Evolutionary conservation across 208 protist species (phyloP).

Genomic region (Crithidia fasciculata): DNA sequence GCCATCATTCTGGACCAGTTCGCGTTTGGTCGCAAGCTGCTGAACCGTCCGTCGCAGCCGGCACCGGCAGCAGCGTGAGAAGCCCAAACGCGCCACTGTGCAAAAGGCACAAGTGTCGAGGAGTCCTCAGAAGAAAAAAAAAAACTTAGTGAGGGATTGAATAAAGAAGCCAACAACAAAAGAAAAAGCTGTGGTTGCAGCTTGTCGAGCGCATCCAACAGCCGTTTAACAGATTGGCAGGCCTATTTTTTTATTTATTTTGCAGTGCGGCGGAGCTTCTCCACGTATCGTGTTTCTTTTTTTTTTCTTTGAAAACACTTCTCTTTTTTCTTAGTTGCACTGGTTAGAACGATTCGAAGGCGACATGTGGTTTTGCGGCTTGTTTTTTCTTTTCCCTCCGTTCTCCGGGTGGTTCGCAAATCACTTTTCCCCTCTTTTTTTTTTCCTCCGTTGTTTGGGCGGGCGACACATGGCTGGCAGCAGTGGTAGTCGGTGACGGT

Average conservation of each 20-base stretch:
- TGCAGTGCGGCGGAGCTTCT: too few relatives aligned
- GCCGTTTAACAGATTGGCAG: too few relatives aligned
- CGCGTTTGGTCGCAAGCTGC: conserved; percentile 14
- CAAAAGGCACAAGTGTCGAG: not conserved
- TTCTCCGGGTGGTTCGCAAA: too few relatives aligned
- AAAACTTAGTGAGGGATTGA: too few relatives aligned
- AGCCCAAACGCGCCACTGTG: not conserved
- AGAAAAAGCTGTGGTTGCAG: too few relatives aligned
- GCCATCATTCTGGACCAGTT: conserved; percentile 45
- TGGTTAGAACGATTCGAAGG: not conserved
- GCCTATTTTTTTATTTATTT: too few relatives aligned
- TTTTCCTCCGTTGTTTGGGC: not conserved
- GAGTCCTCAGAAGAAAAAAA: too few relatives aligned
- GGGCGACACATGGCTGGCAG: not conserved
- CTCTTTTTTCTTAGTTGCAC: conserved; percentile 8
- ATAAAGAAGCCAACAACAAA: too few relatives aligned
- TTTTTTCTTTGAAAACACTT: not conserved
- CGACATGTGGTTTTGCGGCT: not conserved
- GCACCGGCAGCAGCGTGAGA: not conserved
- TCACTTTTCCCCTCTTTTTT: not conserved
- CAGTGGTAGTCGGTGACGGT: too few relatives aligned
- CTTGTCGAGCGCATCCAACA: too few relatives aligned
- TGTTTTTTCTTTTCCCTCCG: not conserved
- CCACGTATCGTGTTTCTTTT: too few relatives aligned
- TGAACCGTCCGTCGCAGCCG: conserved; percentile 1